Percentiles rank a stretch among this genome's conserved stretches.
Evolutionary conservation across 1,284 basidiomycete species (phyloP).

Genomic region (Butyriboletus appendiculatus): DNA sequence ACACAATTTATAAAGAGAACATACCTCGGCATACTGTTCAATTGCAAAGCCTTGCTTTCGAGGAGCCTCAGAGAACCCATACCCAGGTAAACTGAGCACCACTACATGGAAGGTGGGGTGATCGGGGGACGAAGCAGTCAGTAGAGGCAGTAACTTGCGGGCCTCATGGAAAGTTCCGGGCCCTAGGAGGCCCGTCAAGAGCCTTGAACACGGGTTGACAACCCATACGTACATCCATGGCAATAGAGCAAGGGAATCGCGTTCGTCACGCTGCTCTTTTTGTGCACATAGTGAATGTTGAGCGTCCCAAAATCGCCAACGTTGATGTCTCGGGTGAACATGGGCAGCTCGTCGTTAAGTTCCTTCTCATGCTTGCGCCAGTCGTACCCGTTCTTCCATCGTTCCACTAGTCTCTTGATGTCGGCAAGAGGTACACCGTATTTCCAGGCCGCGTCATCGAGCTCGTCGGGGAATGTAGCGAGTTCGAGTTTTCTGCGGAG

Average conservation of each 20-base stretch:
- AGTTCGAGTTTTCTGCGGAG: slow-evolving; percentile 39
- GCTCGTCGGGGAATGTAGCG: slow-evolving; percentile 43
- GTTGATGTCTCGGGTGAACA: slow-evolving; percentile 43
- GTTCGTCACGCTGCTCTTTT: slow-evolving; percentile 34
- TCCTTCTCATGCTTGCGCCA: slow-evolving; percentile 43
- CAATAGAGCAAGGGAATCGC: slow-evolving; percentile 51
- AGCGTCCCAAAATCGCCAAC: slow-evolving; percentile 39
- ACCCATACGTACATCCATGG: slow-evolving; percentile 44
- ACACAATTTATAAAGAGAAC: too few relatives aligned
- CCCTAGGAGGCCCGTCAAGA: not conserved
- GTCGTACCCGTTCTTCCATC: slow-evolving; percentile 45
- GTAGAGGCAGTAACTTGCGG: too few relatives aligned
- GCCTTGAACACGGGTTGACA: not conserved
- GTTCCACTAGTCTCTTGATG: slow-evolving; percentile 38
- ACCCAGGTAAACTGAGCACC: too few relatives aligned
- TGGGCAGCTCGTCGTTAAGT: slow-evolving; percentile 43
- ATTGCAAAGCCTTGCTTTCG: too few relatives aligned
- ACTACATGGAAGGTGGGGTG: too few relatives aligned
- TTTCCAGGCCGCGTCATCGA: slow-evolving; percentile 39
- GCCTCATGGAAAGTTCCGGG: too few relatives aligned
- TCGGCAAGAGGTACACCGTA: slow-evolving; percentile 44
- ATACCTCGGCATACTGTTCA: too few relatives aligned
- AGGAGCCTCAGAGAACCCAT: too few relatives aligned
- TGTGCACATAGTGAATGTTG: slow-evolving; percentile 47
- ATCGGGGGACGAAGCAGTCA: too few relatives aligned